phyloP scores from a whole-genome alignment of 805 yeast genomes.

The Wickerhamiella spandovensis region DNA sequence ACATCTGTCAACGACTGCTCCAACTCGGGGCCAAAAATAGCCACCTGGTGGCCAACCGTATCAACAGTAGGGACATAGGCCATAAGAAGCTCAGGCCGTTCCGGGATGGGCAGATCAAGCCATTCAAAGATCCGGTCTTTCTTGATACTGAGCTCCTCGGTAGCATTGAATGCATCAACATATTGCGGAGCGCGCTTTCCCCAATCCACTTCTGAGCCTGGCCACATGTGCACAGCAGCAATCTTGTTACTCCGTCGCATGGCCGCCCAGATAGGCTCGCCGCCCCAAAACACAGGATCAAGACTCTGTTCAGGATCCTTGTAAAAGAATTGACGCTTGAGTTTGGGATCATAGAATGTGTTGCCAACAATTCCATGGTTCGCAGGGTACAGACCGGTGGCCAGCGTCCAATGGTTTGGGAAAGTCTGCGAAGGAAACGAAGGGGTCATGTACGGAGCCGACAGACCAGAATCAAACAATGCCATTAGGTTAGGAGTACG shows the following conservation, averaged over 20 bases:
- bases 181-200: conserved; percentile 34
- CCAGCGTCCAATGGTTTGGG: conserved; percentile 85
- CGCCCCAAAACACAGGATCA: conserved; percentile 68
- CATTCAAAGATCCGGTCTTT: conserved; percentile 45
- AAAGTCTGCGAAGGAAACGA: conserved; percentile 81
- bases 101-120: conserved; percentile 38
- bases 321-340: conserved; percentile 46
- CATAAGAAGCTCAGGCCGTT: conserved; percentile 64
- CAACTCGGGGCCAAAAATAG: conserved; percentile 49
- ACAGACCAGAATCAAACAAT: conserved; percentile 42
- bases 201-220: conserved; percentile 71
- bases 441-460: conserved; percentile 70
- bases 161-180: conserved; percentile 50
- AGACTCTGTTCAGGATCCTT: conserved; percentile 41
- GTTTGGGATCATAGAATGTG: conserved; percentile 52
- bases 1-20: conserved; percentile 44
- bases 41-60: conserved; percentile 59
- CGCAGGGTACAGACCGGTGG: conserved; percentile 73
- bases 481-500: conserved; percentile 61
- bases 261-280: conserved; percentile 81
- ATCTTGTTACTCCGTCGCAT: conserved; percentile 47
- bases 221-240: conserved; percentile 92
- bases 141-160: conserved; percentile 47
- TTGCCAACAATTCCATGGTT: conserved; percentile 83
- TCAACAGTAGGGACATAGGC: conserved; percentile 75